Conservation (phyloP, 192 early-diverging fungal species). For the Podila clonocystis region DNA sequence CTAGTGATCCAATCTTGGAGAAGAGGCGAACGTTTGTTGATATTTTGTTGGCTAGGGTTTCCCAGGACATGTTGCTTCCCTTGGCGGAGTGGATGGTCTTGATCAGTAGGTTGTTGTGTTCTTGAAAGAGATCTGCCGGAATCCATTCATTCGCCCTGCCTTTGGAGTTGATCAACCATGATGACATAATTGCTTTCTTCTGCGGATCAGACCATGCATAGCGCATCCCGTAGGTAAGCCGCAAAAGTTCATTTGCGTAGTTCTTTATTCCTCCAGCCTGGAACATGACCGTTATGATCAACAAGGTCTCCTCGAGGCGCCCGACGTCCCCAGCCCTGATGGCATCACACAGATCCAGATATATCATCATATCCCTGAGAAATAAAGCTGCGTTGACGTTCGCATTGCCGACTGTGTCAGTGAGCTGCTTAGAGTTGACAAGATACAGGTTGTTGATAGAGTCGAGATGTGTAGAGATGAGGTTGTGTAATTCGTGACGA, state of each 20-base stretch:
- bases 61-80: slow-evolving; percentile 1
- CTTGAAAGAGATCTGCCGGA: slow-evolving; percentile 25
- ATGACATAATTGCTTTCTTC: not conserved
- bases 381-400: not conserved
- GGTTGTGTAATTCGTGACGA: no score
- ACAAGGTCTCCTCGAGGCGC: not conserved
- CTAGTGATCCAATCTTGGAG: no score
- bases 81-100: no score
- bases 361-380: slow-evolving; percentile 5
- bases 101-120: slow-evolving; percentile 19
- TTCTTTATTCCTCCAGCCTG: slow-evolving; percentile 12
- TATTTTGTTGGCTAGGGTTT: not conserved
- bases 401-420: not conserved
- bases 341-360: not conserved
- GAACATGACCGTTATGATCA: slow-evolving; percentile 14
- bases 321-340: not conserved
- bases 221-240: not conserved
- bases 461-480: no score
- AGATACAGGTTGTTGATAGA: no score
- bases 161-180: slow-evolving; percentile 21
- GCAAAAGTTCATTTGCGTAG: slow-evolving; percentile 18
- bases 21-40: no score
- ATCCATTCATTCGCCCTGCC: slow-evolving; percentile 8
- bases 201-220: not conserved
- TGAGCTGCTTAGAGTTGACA: no score